These are phyloP conservation scores for Theileria parva DNA, from an alignment of 169 alveolate genomes.

Conservation along the genomic window DNA sequence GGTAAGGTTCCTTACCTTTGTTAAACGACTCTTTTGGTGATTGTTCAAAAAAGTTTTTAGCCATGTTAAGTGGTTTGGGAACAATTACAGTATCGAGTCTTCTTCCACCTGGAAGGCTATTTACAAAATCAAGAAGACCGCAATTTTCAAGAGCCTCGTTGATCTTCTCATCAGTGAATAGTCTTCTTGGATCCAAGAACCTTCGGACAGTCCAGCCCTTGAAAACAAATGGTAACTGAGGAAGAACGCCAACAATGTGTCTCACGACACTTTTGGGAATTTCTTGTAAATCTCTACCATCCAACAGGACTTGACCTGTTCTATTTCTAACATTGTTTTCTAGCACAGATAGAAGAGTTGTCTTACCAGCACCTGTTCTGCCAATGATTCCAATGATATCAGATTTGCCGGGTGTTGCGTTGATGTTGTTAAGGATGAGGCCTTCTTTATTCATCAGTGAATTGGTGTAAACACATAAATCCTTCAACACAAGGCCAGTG, in stretches of 20 bases:
- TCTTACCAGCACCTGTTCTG: conserved; percentile 5
- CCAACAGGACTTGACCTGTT: not conserved
- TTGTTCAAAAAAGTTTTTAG: not conserved
- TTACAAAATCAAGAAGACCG: conserved; percentile 26
- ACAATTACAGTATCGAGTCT: not conserved
- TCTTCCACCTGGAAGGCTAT: not conserved
- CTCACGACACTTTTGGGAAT: conserved; percentile 37
- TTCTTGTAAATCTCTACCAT: conserved; percentile 7
- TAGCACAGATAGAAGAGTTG: conserved; percentile 18
- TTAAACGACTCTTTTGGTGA: not conserved
- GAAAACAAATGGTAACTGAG: conserved; percentile 37
- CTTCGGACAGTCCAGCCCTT: conserved; percentile 62
- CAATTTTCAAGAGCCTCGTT: conserved; percentile 37
- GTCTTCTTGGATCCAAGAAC: conserved; percentile 49
- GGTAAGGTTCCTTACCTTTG: not conserved
- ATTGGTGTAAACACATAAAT: conserved; percentile 19
- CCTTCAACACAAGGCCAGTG: conserved; percentile 3
- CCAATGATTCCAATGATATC: conserved; percentile 4
- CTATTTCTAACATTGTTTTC: not conserved
- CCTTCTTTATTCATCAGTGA: not conserved
- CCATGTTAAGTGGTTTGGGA: not conserved
- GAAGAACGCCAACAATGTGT: conserved; percentile 29
- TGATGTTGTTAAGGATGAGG: not conserved
- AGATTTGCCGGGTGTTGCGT: not conserved
- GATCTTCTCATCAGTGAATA: conserved; percentile 40